Evolutionary conservation across 2,329 filamentous ascomycete genomes (phyloP).

Genomic region (Huntiella abstrusa): DNA sequence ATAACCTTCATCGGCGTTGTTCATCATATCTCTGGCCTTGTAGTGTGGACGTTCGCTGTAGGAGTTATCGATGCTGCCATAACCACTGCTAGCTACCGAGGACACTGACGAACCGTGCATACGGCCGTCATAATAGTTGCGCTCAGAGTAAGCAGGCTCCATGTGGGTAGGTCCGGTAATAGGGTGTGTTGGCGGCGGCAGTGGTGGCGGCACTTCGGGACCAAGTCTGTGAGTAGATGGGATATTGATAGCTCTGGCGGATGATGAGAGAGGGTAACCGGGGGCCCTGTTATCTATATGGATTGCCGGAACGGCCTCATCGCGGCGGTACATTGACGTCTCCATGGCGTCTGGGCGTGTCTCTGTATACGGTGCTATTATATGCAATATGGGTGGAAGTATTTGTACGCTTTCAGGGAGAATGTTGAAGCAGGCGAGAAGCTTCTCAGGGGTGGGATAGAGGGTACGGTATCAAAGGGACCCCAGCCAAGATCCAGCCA

Average conservation of each 20-base stretch:
- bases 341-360: constrained; percentile 7
- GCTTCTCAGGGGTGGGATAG: background rate
- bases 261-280: constrained; percentile 1
- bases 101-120: constrained; percentile 9
- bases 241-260: constrained; percentile 12
- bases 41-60: constrained; percentile 14
- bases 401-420: background rate
- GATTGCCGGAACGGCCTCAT: constrained; percentile 11
- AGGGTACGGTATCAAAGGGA: background rate
- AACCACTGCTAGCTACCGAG: constrained; percentile 17
- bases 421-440: background rate
- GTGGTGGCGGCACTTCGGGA: constrained; percentile 9
- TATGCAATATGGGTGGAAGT: background rate
- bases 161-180: constrained; percentile 6
- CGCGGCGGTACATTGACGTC: constrained; percentile 7
- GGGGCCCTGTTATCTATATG: constrained; percentile 10
- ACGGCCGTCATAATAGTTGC: constrained; percentile 4
- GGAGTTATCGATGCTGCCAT: constrained; percentile 23
- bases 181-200: constrained; percentile 12
- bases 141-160: constrained; percentile 4
- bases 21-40: constrained; percentile 9
- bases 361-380: too few relatives aligned
- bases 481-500: too few relatives aligned
- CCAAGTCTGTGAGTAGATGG: constrained; percentile 7
- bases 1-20: constrained; percentile 25